Evolutionary conservation across 139 green algal genomes (phyloP), one percentile per base, ranked within the genome.

Genomic region (Tetraselmis striata): DNA sequence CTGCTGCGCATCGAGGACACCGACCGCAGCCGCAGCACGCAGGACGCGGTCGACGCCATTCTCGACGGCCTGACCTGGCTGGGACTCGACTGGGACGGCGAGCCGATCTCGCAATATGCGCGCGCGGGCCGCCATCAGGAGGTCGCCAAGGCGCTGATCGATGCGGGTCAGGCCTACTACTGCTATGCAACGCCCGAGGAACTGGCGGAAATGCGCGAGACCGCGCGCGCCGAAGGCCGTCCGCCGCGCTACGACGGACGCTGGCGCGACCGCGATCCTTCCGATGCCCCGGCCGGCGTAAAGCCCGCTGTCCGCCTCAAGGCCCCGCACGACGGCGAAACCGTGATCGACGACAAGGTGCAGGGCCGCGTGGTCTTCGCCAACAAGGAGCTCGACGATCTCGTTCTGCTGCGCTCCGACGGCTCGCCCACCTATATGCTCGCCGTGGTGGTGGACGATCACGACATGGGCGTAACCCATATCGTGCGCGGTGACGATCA

Each of bases 1-100:
- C 27, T 79, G 76, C 76, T 79, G 76, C 76, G 76, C 26, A 79
- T 79, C 27, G 76, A 79, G 26, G 76, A 79, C 76, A 79, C 76
- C 76, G 76, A 79, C 76, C 76, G 27, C 26, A 22, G 24, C 18
- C 76, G 76, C 25, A 32, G 22, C 22, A 29, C 27, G 26, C 26
- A 28, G n/a, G 76, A 28, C 25, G 76, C 76, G n/a, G 26, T 79
- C 27, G 76, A 28, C 26, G 26, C 76, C 18, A 79, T 79, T 30
- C 76, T 79, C 25, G 76, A 79, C 76, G 76, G 76, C 18, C 27
- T 79, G 23, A 22, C 23, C 76, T 79, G 76, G 76, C 76, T 79
- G n/a, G 76, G 76, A 22, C 26, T 79, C 76, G 76, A 79, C 76
- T 79, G 76, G 76, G 76, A 79, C n/a, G 76, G 27, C 26, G 76